Conservation (phyloP, 1,284 basidiomycete genomes). For the Rhodotorula sp. region DNA sequence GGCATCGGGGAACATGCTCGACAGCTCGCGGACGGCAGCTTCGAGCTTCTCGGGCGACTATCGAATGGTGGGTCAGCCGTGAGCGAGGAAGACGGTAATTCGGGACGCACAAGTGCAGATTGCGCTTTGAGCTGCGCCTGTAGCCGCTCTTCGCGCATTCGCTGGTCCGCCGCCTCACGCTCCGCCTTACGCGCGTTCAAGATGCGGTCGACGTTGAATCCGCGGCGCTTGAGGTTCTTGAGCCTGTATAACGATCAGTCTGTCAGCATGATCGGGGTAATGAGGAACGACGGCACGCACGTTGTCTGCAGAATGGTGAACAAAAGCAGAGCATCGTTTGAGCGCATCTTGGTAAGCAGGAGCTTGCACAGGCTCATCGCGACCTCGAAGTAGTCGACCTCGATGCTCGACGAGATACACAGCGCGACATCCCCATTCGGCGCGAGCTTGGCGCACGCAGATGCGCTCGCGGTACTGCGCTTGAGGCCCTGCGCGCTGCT, state of each 20-base stretch:
- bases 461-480: conserved; percentile 51
- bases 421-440: conserved; percentile 46
- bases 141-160: conserved; percentile 46
- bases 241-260: conserved; percentile 51
- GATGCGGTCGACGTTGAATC: conserved; percentile 85
- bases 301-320: conserved; percentile 93
- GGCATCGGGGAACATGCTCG: conserved; percentile 50
- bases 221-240: conserved; percentile 76
- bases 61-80: neutral
- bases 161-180: conserved; percentile 60
- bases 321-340: conserved; percentile 80
- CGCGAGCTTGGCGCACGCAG: conserved; percentile 29
- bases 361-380: conserved; percentile 75
- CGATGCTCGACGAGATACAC: conserved; percentile 72
- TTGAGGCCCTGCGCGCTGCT: conserved; percentile 25
- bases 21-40: conserved; percentile 39
- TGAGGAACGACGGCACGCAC: neutral
- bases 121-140: conserved; percentile 40
- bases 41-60: conserved; percentile 12
- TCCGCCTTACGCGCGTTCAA: conserved; percentile 79
- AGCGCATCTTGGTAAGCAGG: conserved; percentile 71
- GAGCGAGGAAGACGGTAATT: too few species aligned
- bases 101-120: neutral
- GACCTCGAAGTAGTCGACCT: conserved; percentile 56
- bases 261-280: rapidly evolving